These are phyloP conservation scores for Penicillium crustosum DNA, from an alignment of 2,329 filamentous ascomycete genomes.

Conservation along the genomic window DNA sequence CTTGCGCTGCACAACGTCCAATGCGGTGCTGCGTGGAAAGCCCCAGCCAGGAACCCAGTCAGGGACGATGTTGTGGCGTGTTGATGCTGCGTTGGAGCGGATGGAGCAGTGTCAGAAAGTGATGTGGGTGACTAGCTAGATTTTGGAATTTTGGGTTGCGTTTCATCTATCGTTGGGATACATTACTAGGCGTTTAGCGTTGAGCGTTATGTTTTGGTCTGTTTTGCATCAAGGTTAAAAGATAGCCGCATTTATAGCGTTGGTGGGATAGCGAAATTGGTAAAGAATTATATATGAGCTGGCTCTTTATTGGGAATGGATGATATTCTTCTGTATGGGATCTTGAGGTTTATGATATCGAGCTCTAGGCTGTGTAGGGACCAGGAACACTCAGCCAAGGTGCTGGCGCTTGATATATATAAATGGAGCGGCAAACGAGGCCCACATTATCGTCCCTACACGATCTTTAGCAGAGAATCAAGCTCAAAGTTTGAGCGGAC, in stretches of 20 bases:
- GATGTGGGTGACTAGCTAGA: conserved; percentile 10
- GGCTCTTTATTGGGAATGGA: not conserved
- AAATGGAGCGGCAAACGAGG: not conserved
- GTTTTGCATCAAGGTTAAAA: not conserved
- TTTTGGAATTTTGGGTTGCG: not conserved
- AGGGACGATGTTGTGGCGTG: conserved; percentile 26
- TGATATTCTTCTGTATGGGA: not conserved
- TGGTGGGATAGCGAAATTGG: not conserved
- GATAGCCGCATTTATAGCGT: not conserved
- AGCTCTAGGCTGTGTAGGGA: not conserved
- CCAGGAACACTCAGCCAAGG: too few species aligned
- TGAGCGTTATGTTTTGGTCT: not conserved
- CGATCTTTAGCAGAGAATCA: not conserved
- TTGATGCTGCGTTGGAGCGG: conserved; percentile 17
- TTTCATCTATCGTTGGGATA: not conserved
- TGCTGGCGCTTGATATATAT: not conserved
- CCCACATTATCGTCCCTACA: too few species aligned
- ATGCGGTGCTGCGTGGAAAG: conserved; percentile 16
- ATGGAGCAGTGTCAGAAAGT: conserved; percentile 14
- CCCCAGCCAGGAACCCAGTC: conserved; percentile 14
- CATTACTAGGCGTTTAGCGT: not conserved
- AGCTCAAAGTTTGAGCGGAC: not conserved
- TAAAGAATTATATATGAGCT: not conserved
- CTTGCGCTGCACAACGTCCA: conserved; percentile 17
- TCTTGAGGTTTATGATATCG: not conserved